Evolutionary conservation across 106 monocot genomes (phyloP), one percentile per base, ranked within the genome.

Genomic region (Ottelia alismoides): DNA sequence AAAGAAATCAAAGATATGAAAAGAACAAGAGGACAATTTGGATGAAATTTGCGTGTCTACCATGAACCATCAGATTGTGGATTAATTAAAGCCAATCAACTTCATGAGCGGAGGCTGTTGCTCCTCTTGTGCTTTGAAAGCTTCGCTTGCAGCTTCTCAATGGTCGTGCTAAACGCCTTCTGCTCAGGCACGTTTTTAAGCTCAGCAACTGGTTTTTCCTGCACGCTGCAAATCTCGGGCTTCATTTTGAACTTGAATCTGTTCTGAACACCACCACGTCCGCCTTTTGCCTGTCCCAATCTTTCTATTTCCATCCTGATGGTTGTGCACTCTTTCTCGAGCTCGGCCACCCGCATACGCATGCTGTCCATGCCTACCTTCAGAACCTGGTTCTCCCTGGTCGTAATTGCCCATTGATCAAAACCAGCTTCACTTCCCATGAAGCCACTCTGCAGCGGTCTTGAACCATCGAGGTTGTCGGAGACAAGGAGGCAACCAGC

Each of bases 401-500:
- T 56, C 0, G 61, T 67, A 0, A 56, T 55, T 4, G 57, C 67
- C 62, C 62, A 74, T 7, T 68, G 54, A 21, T 62, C 70, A 24
- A 52, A 68, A 10, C 53, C 29, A 44, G 43, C 43, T 0, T 44
- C 43, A 44, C 43, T 44, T 1, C 69, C 56, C 20, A 21, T 23
- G 18, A 57, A 58, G 5, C 61, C 76, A 20, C 65, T 66, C 31
- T 57, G 44, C 3, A 71, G 51, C 11, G 58, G 74, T 14, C 80
- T 63, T 3, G 70, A 75, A 1, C 45, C 55, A 3, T 80, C 80
- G 0, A 76, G 69, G 31, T 73, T 73, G 30, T 84, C 84, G 0
- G 84, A 79, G 18, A 79, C 49, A 9, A 79, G 68, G 18, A 84
- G 61, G 70, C 79, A 84, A 7, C 77, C 78, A 1, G 75, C 72